Percentiles rank a stretch among this genome's conserved stretches.
These are phyloP conservation scores for Citrus glauca DNA, from an alignment of 345 rosid genomes.

Conservation along the genomic window DNA sequence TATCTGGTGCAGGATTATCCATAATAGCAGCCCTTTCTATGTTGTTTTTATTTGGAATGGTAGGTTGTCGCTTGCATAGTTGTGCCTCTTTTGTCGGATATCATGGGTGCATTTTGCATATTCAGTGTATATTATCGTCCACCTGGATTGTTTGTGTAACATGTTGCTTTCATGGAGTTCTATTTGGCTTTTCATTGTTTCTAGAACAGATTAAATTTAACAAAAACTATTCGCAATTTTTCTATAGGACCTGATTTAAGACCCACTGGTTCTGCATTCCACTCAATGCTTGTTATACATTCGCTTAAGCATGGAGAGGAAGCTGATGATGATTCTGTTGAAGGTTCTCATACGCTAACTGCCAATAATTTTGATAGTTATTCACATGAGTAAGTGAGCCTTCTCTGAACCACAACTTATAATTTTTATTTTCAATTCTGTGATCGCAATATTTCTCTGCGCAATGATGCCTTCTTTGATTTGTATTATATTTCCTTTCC, in stretches of 20 bases:
- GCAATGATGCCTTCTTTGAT: too few relatives aligned
- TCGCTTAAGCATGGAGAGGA: slow-evolving; percentile 85
- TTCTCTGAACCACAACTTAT: slow-evolving; percentile 5
- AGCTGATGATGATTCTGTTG: slow-evolving; percentile 53
- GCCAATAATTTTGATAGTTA: slow-evolving; percentile 64
- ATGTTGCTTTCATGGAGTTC: too few relatives aligned
- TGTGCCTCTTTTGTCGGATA: background rate
- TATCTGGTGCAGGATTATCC: too few relatives aligned
- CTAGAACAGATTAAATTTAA: too few relatives aligned
- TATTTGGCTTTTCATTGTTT: too few relatives aligned
- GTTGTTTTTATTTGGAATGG: too few relatives aligned
- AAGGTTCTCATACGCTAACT: slow-evolving; percentile 55
- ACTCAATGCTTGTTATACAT: slow-evolving; percentile 50
- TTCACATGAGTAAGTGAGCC: slow-evolving; percentile 64
- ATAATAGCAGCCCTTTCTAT: too few relatives aligned
- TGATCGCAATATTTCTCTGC: background rate
- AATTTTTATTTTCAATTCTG: background rate
- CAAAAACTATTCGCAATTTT: too few relatives aligned
- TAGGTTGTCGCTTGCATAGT: slow-evolving; percentile 11
- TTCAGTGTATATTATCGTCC: background rate
- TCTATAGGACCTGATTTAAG: slow-evolving; percentile 52
- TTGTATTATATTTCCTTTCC: too few relatives aligned
- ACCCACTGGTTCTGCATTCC: slow-evolving; percentile 84
- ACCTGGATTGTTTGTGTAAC: too few relatives aligned
- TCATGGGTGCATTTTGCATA: background rate